Base-by-base conservation (phyloP, 2,329 filamentous ascomycete species). In the Aspergillus versicolor region DNA sequence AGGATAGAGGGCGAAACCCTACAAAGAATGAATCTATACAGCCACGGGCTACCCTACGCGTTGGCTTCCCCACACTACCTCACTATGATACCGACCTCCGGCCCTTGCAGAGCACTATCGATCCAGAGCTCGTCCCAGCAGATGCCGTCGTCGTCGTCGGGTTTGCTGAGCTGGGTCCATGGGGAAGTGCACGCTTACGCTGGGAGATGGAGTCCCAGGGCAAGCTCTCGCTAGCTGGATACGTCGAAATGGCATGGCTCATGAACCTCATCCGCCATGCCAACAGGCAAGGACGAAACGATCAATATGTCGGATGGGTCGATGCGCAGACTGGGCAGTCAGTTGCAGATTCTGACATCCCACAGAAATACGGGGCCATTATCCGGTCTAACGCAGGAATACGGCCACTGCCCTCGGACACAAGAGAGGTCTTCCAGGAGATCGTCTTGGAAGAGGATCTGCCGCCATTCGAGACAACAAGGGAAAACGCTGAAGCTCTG, bases 401-500 rank as follows among this genome's bases (percentile, higher is more conserved):
- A 66, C 92, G 92, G 73, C 82, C 97, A 41, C 96, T 97, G 67
- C 93, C 97, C 78, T 91, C 93, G 1, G 92, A 97, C 76, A 84
- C 94, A 85, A 97, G 97, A 83, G 90, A 96, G 79, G 82, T 97
- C 63, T 86, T 97, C 53, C 92, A 97, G 71, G 92, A 97, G 77
- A 89, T 97, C 55, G 91, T 96, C 62, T 92, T 97, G 57, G 88
- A 96, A 73, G 91, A 96, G 74, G 93, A 97, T 66, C 85, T 97
- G 15, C 92, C 96, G 70, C 90, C 92, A 21, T 96, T 97, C 3
- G 44, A 49, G 19, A 22, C 38, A 22, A 45, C 56, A 6, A 34
- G 49, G 32, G 40, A 40, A 2, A 54, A 37, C n/a, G 56, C 50
- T 0, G 50, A 58, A 8, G 34, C 37, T 3, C 24, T 58, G 3